Evolutionary conservation across 495 filamentous ascomycete genomes (phyloP).

Genomic region (Tuber indicum): DNA sequence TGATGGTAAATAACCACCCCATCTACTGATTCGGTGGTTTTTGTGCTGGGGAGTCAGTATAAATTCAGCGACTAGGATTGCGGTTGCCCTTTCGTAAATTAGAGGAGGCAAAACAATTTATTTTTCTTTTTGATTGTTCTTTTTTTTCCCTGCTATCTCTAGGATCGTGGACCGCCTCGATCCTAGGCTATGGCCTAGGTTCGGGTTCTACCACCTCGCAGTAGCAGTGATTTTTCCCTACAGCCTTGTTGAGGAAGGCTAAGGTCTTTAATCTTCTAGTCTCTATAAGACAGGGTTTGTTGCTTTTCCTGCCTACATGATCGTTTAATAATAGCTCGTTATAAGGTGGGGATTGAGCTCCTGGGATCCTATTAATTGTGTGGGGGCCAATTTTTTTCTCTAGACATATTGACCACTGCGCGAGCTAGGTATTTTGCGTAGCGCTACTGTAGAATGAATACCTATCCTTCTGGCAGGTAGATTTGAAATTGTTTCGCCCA

Average conservation of each 20-base stretch:
- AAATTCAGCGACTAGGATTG: background rate
- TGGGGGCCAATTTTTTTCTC: background rate
- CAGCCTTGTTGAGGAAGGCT: background rate
- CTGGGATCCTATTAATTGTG: background rate
- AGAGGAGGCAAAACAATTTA: background rate
- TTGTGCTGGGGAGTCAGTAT: background rate
- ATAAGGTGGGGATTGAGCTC: background rate
- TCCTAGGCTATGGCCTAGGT: background rate
- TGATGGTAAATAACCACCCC: background rate
- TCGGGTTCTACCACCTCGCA: no score
- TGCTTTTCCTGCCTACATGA: background rate
- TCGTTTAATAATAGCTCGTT: background rate
- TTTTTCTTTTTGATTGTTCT: no score
- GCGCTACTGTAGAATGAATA: background rate
- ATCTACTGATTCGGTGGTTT: background rate
- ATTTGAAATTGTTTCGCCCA: background rate
- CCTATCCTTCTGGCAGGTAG: background rate
- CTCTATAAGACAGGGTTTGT: background rate
- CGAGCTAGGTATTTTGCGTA: background rate
- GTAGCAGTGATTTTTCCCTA: background rate
- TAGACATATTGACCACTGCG: background rate
- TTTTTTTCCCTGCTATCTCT: background rate
- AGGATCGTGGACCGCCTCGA: no score
- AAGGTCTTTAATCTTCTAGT: background rate
- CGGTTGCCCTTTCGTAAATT: background rate